Percentiles rank a stretch among this genome's conserved stretches.
Evolutionary conservation across 768 basidiomycete species (phyloP).

Genomic region (Calocera viscosa): DNA sequence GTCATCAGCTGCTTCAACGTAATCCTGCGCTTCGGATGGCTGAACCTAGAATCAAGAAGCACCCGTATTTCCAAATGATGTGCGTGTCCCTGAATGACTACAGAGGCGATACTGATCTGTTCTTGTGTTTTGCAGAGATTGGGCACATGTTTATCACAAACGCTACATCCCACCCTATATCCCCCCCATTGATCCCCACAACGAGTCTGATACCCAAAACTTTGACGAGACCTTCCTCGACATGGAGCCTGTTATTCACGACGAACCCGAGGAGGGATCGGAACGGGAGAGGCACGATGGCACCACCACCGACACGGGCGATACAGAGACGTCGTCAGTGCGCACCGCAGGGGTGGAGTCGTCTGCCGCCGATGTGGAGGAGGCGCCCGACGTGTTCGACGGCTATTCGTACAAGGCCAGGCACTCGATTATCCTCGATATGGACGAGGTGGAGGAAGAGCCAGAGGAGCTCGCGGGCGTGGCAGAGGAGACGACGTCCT

Average conservation of each 20-base stretch:
- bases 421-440: slow-evolving; percentile 64
- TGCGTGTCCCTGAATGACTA: slow-evolving; percentile 31
- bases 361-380: slow-evolving; percentile 16
- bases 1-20: slow-evolving; percentile 71
- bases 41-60: slow-evolving; percentile 85
- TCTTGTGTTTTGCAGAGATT: slow-evolving; percentile 48
- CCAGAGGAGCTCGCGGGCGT: slow-evolving; percentile 13
- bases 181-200: slow-evolving; percentile 77
- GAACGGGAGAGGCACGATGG: slow-evolving; percentile 20
- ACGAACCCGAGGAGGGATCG: slow-evolving; percentile 36
- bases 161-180: slow-evolving; percentile 93
- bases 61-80: slow-evolving; percentile 94
- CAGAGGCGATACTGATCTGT: background rate
- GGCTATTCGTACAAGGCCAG: slow-evolving; percentile 89
- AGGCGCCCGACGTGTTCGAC: slow-evolving; percentile 72
- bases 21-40: slow-evolving; percentile 83
- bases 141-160: slow-evolving; percentile 89
- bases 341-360: slow-evolving; percentile 10
- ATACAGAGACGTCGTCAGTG: slow-evolving; percentile 28
- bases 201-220: slow-evolving; percentile 92
- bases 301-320: slow-evolving; percentile 22
- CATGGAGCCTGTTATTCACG: slow-evolving; percentile 82
- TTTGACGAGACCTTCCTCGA: slow-evolving; percentile 95
- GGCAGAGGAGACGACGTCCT: slow-evolving; percentile 2
- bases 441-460: slow-evolving; percentile 50